Percentiles rank a stretch among this genome's conserved stretches.
phyloP scores from a whole-genome alignment of 805 yeast genomes.

The Monosporozyma aerobia region DNA sequence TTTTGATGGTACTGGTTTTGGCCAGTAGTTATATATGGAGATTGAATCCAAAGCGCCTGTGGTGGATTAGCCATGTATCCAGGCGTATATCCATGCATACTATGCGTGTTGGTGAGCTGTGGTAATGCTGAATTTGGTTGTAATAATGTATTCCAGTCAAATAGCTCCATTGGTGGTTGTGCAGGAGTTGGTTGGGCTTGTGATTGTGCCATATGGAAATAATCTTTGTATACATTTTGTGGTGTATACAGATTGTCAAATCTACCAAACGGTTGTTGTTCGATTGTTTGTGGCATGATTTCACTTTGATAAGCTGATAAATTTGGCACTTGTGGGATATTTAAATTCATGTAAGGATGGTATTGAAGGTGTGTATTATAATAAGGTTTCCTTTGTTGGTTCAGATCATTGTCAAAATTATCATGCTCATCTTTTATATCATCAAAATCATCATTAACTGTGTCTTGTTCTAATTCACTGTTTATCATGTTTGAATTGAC shows the following conservation, averaged over 20 bases:
- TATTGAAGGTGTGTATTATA: conserved; percentile 2
- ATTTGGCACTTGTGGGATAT: not conserved
- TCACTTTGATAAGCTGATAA: conserved; percentile 3
- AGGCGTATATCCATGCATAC: conserved; percentile 4
- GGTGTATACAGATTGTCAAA: conserved; percentile 9
- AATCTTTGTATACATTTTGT: conserved; percentile 2
- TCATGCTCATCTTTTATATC: not conserved
- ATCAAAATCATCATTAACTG: not conserved
- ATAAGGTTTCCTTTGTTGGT: not conserved
- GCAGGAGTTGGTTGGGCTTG: not conserved
- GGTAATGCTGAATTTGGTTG: conserved; percentile 1
- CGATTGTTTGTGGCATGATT: conserved; percentile 8
- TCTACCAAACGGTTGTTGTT: conserved; percentile 6
- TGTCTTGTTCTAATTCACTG: not conserved
- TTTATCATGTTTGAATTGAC: not conserved
- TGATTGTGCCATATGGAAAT: not conserved
- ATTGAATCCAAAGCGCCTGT: conserved; percentile 6
- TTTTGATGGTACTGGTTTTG: conserved; percentile 2
- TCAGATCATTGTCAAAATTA: not conserved
- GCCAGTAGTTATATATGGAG: conserved; percentile 4
- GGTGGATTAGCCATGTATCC: conserved; percentile 1
- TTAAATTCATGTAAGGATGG: conserved; percentile 2
- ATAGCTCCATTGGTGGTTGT: not conserved
- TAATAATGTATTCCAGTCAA: conserved; percentile 5
- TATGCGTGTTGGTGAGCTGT: conserved; percentile 1